These are phyloP conservation scores for Toxicodendron radicans DNA, from an alignment of 345 rosid species.

Conservation along the genomic window DNA sequence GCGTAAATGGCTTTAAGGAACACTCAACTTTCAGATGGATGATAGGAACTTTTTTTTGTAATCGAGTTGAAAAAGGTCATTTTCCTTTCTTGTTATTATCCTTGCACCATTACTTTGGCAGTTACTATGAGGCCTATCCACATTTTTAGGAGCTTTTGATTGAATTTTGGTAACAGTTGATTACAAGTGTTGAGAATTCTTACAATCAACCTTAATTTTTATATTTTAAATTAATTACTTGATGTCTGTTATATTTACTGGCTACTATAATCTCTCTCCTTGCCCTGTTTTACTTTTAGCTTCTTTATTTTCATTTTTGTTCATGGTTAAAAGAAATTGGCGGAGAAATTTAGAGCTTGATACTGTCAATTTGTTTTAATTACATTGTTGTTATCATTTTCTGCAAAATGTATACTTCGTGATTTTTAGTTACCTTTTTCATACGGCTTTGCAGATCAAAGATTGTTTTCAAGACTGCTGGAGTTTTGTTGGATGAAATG, in stretches of 20 bases:
- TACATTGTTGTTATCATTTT: neutral
- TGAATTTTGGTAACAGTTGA: neutral
- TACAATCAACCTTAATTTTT: neutral
- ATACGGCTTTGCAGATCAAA: conserved; percentile 56
- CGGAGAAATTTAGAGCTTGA: neutral
- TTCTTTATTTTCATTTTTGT: neutral
- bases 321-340: neutral
- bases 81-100: neutral
- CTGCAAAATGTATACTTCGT: neutral
- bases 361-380: neutral
- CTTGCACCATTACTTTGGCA: neutral
- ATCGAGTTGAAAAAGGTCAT: neutral
- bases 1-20: neutral
- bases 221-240: neutral
- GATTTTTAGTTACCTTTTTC: neutral
- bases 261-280: neutral
- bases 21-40: neutral
- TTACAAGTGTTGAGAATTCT: neutral
- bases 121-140: neutral
- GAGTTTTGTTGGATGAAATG: conserved; percentile 92
- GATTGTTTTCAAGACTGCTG: conserved; percentile 93
- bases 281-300: neutral
- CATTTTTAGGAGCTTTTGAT: neutral
- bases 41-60: neutral
- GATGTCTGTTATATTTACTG: neutral